Conservation (phyloP, 23 red algal species). For the Gracilaria gracilis region DNA sequence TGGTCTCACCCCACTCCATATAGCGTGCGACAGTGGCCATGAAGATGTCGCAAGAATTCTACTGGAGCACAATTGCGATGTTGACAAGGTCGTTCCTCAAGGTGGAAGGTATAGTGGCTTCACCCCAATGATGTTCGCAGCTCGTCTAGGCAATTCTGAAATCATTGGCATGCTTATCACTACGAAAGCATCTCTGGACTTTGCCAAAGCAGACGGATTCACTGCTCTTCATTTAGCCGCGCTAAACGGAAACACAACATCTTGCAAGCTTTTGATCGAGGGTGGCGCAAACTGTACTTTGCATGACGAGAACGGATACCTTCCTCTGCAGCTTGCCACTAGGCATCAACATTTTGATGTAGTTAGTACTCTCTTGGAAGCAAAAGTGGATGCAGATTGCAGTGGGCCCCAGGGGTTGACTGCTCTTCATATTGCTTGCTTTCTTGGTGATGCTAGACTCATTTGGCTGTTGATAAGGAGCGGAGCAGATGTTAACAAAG, state of each 20-base stretch:
- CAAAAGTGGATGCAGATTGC: constrained; percentile 51
- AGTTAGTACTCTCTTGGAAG: constrained; percentile 31
- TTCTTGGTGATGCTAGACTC: constrained; percentile 56
- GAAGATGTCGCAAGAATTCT: constrained; percentile 31
- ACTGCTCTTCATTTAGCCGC: constrained; percentile 54
- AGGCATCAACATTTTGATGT: constrained; percentile 57
- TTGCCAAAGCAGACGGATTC: constrained; percentile 42
- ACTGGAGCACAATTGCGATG: constrained; percentile 31
- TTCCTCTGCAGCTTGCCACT: constrained; percentile 52
- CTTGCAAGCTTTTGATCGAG: constrained; percentile 33
- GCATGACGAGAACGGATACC: constrained; percentile 47
- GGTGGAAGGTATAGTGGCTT: constrained; percentile 50
- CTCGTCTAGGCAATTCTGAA: constrained; percentile 31
- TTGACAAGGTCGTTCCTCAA: constrained; percentile 23
- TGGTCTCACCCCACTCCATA: constrained; percentile 50
- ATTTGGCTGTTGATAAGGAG: constrained; percentile 50
- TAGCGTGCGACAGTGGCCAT: constrained; percentile 49
- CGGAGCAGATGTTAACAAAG: constrained; percentile 35
- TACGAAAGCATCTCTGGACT: constrained; percentile 9
- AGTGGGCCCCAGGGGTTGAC: constrained; percentile 39
- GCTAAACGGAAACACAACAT: constrained; percentile 45
- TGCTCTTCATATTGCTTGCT: constrained; percentile 51
- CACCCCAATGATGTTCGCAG: constrained; percentile 54
- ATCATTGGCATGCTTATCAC: constrained; percentile 32
- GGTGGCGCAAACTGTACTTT: constrained; percentile 19